A percentile compares a stretch with the other conserved stretches of the same genome.
Conservation (phyloP, 768 basidiomycete species). For the Leccinum boreale region DNA sequence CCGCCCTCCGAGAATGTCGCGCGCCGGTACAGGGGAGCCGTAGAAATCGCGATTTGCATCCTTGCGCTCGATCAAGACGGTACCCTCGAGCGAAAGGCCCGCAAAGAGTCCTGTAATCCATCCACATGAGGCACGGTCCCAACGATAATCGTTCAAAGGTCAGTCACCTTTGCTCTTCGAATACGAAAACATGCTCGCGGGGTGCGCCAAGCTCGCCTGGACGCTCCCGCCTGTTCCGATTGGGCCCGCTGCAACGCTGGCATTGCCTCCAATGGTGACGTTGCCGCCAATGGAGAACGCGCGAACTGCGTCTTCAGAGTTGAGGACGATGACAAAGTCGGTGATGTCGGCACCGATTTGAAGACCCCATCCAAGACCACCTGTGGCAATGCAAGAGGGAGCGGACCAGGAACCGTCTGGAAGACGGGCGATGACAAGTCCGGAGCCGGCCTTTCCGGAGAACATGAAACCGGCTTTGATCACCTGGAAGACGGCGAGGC, state of each 20-base stretch:
- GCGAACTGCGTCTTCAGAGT: constrained; percentile 91
- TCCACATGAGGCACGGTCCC: neutral
- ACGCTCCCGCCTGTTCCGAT: constrained; percentile 93
- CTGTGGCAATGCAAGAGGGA: constrained; percentile 95
- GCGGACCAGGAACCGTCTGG: constrained; percentile 97
- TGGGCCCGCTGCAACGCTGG: constrained; percentile 84
- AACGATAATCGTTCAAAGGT: neutral
- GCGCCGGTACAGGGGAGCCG: constrained; percentile 83
- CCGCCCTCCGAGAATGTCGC: constrained; percentile 87
- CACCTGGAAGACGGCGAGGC: constrained; percentile 92
- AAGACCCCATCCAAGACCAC: constrained; percentile 90
- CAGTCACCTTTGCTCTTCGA: constrained; percentile 87
- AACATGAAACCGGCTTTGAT: constrained; percentile 93
- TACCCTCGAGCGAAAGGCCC: constrained; percentile 92
- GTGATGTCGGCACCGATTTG: constrained; percentile 95
- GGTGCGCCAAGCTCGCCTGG: constrained; percentile 83
- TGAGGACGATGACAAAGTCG: constrained; percentile 96
- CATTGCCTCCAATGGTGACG: constrained; percentile 89
- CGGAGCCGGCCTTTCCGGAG: constrained; percentile 92
- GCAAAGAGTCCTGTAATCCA: constrained; percentile 76
- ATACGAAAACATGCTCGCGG: constrained; percentile 96
- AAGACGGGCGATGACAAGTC: constrained; percentile 86
- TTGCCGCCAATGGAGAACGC: constrained; percentile 97
- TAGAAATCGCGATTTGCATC: constrained; percentile 97
- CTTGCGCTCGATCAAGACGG: constrained; percentile 90